These are phyloP conservation scores for Chytriomyces hyalinus DNA, from an alignment of 192 early-diverging fungal species.

Conservation along the genomic window DNA sequence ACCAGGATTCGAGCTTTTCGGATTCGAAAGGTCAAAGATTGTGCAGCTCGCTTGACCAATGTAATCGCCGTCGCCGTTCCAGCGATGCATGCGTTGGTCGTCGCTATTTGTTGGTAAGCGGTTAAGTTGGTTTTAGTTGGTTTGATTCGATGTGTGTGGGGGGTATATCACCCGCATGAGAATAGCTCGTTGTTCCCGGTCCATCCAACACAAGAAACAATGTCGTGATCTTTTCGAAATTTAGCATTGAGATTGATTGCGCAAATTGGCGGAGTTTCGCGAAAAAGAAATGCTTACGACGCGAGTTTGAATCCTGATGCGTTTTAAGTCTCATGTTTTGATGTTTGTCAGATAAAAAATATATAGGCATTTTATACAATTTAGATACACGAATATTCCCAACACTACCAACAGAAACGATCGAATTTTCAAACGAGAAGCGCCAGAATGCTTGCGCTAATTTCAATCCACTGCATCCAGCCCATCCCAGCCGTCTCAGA, in stretches of 20 bases:
- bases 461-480: too few species aligned
- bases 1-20: constrained; percentile 14
- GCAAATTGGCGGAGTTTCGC: neutral
- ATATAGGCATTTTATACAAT: neutral
- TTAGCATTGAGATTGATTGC: neutral
- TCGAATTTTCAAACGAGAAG: too few species aligned
- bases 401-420: too few species aligned
- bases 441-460: too few species aligned
- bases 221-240: constrained; percentile 49
- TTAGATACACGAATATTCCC: too few species aligned
- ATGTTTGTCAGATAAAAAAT: neutral
- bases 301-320: constrained; percentile 37
- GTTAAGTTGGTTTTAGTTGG: too few species aligned
- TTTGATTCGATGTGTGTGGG: too few species aligned
- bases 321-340: constrained; percentile 49
- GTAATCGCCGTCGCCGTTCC: constrained; percentile 62
- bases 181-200: constrained; percentile 63
- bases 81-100: constrained; percentile 55
- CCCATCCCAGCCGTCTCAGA: too few species aligned
- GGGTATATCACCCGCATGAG: constrained; percentile 52
- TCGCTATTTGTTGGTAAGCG: constrained; percentile 41
- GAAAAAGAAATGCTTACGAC: constrained; percentile 34
- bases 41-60: constrained; percentile 41
- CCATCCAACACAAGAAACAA: constrained; percentile 63
- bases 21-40: constrained; percentile 38